Evolutionary conservation across 345 rosid genomes (phyloP).

Genomic region (Clarkia xantiana): DNA sequence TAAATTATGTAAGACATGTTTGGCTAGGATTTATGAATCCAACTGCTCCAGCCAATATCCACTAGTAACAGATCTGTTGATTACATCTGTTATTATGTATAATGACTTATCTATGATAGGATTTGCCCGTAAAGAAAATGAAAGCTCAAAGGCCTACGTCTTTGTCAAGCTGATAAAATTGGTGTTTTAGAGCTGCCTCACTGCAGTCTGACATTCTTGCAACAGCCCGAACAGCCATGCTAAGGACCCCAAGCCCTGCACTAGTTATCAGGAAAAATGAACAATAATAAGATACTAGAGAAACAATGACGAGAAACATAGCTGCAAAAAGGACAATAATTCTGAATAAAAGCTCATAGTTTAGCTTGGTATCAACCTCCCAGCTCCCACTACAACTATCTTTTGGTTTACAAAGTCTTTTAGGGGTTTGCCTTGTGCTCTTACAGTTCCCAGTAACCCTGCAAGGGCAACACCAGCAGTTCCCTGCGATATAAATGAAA

Average conservation of each 20-base stretch:
- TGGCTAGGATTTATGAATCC: no score
- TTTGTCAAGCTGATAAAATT: slow-evolving; percentile 74
- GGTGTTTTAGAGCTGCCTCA: slow-evolving; percentile 26
- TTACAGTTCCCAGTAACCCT: slow-evolving; percentile 77
- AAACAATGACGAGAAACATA: not conserved
- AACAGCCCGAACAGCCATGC: slow-evolving; percentile 62
- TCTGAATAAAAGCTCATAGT: not conserved
- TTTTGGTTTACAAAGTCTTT: slow-evolving; percentile 81
- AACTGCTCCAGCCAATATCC: no score
- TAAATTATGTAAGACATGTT: not conserved
- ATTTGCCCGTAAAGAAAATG: not conserved
- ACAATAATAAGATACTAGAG: not conserved
- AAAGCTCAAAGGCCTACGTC: slow-evolving; percentile 40
- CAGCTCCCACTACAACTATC: slow-evolving; percentile 99
- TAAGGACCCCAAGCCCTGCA: slow-evolving; percentile 96
- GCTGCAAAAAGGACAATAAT: no score
- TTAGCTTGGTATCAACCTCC: slow-evolving; percentile 46
- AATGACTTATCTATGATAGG: no score
- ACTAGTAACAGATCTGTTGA: no score
- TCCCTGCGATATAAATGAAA: slow-evolving; percentile 35
- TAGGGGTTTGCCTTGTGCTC: slow-evolving; percentile 84
- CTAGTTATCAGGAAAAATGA: slow-evolving; percentile 20
- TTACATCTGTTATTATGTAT: no score
- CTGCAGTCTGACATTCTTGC: slow-evolving; percentile 63
- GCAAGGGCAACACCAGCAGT: slow-evolving; percentile 99